A percentile compares a stretch with the other conserved stretches of the same genome.
These are phyloP conservation scores for Vachellia pachyceras DNA, from an alignment of 306 rosid species.

Conservation along the genomic window DNA sequence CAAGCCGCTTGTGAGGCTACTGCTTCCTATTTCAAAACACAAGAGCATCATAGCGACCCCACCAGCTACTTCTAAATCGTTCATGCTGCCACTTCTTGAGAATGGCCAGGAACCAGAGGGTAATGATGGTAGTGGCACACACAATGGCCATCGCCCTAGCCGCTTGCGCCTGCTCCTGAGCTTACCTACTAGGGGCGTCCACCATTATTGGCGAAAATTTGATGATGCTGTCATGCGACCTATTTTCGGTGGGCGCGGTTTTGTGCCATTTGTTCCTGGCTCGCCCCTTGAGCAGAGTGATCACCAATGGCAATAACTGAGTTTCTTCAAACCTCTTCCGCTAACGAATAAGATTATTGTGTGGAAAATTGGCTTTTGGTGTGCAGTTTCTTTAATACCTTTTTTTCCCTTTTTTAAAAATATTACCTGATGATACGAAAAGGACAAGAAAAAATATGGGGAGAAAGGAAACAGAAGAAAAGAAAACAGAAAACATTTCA, in stretches of 20 bases:
- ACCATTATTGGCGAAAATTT: conserved; percentile 88
- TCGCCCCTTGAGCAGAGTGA: conserved; percentile 70
- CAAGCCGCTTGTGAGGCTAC: conserved; percentile 81
- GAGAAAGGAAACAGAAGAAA: too few species aligned
- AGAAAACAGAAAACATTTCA: too few species aligned
- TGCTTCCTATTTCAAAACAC: conserved; percentile 75
- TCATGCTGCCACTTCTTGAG: conserved; percentile 65
- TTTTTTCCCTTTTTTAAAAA: neutral
- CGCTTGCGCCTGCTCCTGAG: conserved; percentile 66
- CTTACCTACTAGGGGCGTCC: conserved; percentile 66
- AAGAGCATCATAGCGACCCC: conserved; percentile 56
- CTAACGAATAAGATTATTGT: conserved; percentile 24
- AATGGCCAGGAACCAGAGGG: conserved; percentile 53
- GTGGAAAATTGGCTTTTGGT: conserved; percentile 45
- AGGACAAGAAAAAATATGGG: too few species aligned
- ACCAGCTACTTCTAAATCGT: conserved; percentile 70
- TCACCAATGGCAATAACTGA: conserved; percentile 54
- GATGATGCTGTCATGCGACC: conserved; percentile 93
- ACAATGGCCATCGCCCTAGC: conserved; percentile 45
- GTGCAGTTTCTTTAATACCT: conserved; percentile 50
- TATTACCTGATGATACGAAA: conserved; percentile 16
- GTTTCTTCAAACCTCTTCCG: neutral
- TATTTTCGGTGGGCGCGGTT: conserved; percentile 91
- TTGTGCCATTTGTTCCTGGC: conserved; percentile 82
- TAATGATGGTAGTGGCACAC: conserved; percentile 32